Percentiles rank a stretch among this genome's conserved stretches.
Evolutionary conservation across 83 land plant species (phyloP).

Genomic region (Thuja plicata): DNA sequence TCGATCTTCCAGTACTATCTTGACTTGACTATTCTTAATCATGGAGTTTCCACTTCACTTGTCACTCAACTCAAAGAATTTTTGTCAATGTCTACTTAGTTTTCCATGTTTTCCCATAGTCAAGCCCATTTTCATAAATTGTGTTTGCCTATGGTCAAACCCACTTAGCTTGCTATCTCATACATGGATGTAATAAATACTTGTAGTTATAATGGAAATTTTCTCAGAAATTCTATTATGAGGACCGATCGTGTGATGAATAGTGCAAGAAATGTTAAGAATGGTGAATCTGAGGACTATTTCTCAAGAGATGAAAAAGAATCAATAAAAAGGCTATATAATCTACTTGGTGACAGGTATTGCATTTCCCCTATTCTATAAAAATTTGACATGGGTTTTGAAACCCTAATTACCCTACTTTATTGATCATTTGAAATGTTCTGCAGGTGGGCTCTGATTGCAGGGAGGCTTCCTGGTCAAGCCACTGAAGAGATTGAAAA

Average conservation of each 20-base stretch:
- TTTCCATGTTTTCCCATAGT: too few species aligned
- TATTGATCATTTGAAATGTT: not conserved
- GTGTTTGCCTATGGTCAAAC: too few species aligned
- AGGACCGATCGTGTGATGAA: not conserved
- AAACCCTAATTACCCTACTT: not conserved
- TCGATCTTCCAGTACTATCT: too few species aligned
- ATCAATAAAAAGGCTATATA: not conserved
- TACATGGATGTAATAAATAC: too few species aligned
- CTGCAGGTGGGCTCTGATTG: constrained; percentile 42
- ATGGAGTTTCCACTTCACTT: too few species aligned
- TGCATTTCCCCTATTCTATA: not conserved
- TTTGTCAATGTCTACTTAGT: too few species aligned
- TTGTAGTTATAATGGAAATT: not conserved
- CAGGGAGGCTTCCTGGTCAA: constrained; percentile 44
- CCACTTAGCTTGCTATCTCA: too few species aligned
- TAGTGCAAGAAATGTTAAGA: not conserved
- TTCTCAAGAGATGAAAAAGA: not conserved
- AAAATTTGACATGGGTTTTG: not conserved
- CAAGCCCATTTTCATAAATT: too few species aligned
- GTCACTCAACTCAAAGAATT: too few species aligned
- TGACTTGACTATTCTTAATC: too few species aligned
- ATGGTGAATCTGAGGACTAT: not conserved
- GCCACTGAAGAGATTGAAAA: constrained; percentile 46
- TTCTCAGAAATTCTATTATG: not conserved
- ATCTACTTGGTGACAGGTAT: not conserved